Base-by-base conservation (phyloP, 208 protist species). In the Wallacemonas rigidus region DNA sequence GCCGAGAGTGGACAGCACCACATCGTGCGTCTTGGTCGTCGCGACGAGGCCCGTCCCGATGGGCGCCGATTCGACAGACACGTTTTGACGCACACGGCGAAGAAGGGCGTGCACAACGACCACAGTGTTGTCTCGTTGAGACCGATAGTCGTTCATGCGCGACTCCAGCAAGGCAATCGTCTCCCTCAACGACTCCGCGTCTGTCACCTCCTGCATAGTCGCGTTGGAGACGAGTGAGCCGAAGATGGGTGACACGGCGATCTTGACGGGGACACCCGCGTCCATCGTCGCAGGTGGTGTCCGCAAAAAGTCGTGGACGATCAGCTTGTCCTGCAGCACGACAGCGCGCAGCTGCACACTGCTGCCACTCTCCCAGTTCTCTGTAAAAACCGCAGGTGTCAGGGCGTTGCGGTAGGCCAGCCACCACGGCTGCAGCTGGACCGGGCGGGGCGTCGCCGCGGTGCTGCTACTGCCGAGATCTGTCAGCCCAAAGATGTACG, bases 191-290 rank as follows among this genome's bases (percentile, higher is more conserved):
- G 58, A 69, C 40, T 17, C 6, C 60, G 56, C 6, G 40, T 38
- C 69, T 12, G 38, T 69, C 0, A 61, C 69, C 43, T 69, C 56
- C 57, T 64, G 48, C 50, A 79, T 60, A 9, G 71, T 74, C 15
- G 70, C 72, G 67, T 80, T 81, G 63, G 60, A 50, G 44, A 89
- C 68, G 8, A 81, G 79, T 1, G 76, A 69, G 35, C 84, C 84
- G 5, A 77, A 80, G 47, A 89, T 71, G 1, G 84, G 81, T 11
- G 75, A 80, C 9, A 62, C 72, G 4, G 60, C 72, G 5, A 85
- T 53, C 44, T 51, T 51, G 17, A 77, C 68, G 5, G 50, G 63
- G 15, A 56, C 45, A 1, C 2, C 17, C 44, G 48, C 3, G 1
- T 62, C 17, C 41, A 41, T 26, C 61, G 48, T 26, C 12, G 56